Evolutionary conservation across 495 filamentous ascomycete species (phyloP), one percentile per base, ranked within the genome.

Genomic region (Penicillium pulvis): DNA sequence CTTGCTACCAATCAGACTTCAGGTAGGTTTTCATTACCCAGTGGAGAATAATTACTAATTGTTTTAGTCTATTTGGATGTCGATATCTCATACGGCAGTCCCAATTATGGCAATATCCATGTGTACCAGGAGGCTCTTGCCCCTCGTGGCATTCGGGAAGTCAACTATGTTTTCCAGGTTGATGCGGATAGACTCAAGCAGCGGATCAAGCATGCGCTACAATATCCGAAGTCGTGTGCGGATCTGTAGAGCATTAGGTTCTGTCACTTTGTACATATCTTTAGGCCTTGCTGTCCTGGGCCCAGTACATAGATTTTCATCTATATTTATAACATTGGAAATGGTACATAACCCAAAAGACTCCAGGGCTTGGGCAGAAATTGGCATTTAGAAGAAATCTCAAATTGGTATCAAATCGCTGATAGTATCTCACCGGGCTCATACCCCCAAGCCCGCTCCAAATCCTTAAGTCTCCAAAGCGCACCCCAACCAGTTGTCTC

Each of bases 371-470:
- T 28, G 4, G 6, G 6, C 28, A 28, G 28, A 7, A 28, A 28
- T 5, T 2, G 28, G 4, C 28, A 7, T 28, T 7, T 28, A 7
- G n/a, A n/a, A n/a, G n/a, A n/a, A n/a, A n/a, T n/a, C n/a, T n/a
- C n/a, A n/a, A n/a, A n/a, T n/a, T n/a, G 28, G 43, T 14, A 28
- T 69, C 60, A 69, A 24, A 67, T 69, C 26, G 60, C 67, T 2
- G 64, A 59, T 11, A 65, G 16, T 7, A 67, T 67, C 19, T 69
- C 67, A 3, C 67, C 67, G 1, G 61, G 55, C 49, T 70, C 66
- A 53, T 79, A 78, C 0, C 76, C 76, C 74, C 75, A 79, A 44
- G 64, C 62, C 31, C 61, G 50, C 53, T 76, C 70, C 16, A 78
- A 63, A 67, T 79, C 75, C 35, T 63, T 63, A 17, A 76, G 56